Evolutionary conservation across 2,329 filamentous ascomycete species (phyloP), one percentile per base, ranked within the genome.

Genomic region (Phialocephala sp.): DNA sequence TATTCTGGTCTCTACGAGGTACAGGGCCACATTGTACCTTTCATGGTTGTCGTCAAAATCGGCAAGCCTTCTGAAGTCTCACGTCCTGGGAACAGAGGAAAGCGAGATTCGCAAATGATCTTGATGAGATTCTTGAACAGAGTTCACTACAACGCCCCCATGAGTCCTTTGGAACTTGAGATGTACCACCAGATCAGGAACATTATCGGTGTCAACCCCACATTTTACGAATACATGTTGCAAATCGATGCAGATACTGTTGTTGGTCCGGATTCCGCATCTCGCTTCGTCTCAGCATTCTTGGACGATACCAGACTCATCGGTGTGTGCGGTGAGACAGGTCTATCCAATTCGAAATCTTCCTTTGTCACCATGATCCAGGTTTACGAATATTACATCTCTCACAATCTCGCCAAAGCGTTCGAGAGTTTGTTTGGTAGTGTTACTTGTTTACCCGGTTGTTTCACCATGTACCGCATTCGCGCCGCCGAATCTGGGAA

Each of bases 321-420:
- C 75, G 95, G 91, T 63, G 88, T 95, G 58, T 99, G 95, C 76
- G 95, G 95, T 80, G 95, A 99, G 80, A 99, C 95, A 0, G 91
- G 91, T 18, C 84, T 99, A 57, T 94, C 90, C 69, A 99, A 99
- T 76, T 91, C 93, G 66, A 97, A 97, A 79, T 86, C 91, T 8
- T 97, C 94, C 0, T 93, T 96, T 76, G 88, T 97, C 72, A 99
- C 95, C 60, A 98, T 98, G 94, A 99, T 99, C 77, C 95, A 99
- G 80, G 94, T 99, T 39, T 99, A 98, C 84, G 94, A 99, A 80
- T 99, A 99, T 85, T 99, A 94, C 83, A 99, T 99, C 75, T 98
- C 94, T 60, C 94, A 99, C 84, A 97, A 98, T 78, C 81, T 99
- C 72, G 90, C 92, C 72, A 98, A 99, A 82, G 95, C 94, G 14